Percentiles rank a stretch among this genome's conserved stretches.
Evolutionary conservation across 768 basidiomycete genomes (phyloP).

Genomic region (Kwoniella dejecticola): DNA sequence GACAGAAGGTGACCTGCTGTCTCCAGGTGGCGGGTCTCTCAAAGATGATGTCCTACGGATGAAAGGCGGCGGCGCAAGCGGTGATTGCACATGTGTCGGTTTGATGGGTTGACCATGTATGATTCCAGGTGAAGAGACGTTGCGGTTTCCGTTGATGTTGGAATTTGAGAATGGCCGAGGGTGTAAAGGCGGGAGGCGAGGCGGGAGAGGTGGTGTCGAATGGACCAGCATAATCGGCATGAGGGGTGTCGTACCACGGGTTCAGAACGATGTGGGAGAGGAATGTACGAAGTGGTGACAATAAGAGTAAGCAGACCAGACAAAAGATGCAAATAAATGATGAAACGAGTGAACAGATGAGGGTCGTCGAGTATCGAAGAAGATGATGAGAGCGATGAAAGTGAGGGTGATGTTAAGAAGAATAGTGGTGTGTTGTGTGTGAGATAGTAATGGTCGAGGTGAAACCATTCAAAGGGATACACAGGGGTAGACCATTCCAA

Average conservation of each 20-base stretch:
- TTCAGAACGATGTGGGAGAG: not conserved
- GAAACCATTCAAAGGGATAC: not conserved
- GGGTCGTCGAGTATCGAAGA: not conserved
- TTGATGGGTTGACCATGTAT: not conserved
- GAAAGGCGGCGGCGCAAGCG: constrained; percentile 17
- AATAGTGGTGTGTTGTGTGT: not conserved
- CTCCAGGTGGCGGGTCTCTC: constrained; percentile 22
- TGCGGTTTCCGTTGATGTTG: not conserved
- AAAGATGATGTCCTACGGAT: constrained; percentile 22
- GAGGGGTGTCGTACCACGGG: too few relatives aligned
- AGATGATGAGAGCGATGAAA: not conserved
- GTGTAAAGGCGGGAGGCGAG: constrained; percentile 8
- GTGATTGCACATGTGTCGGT: constrained; percentile 4
- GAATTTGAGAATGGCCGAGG: not conserved
- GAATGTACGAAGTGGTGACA: not conserved
- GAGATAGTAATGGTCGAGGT: not conserved
- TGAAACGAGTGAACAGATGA: not conserved
- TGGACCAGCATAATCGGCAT: constrained; percentile 22
- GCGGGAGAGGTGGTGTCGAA: constrained; percentile 12
- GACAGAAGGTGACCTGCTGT: constrained; percentile 14
- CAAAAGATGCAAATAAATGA: too few relatives aligned
- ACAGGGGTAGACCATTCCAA: too few relatives aligned
- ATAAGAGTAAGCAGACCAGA: not conserved
- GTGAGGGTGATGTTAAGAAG: constrained; percentile 8
- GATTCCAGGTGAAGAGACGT: not conserved